Evolutionary conservation across 306 rosid species (phyloP), one percentile per base, ranked within the genome.

Genomic region (Dalbergia cultrata): DNA sequence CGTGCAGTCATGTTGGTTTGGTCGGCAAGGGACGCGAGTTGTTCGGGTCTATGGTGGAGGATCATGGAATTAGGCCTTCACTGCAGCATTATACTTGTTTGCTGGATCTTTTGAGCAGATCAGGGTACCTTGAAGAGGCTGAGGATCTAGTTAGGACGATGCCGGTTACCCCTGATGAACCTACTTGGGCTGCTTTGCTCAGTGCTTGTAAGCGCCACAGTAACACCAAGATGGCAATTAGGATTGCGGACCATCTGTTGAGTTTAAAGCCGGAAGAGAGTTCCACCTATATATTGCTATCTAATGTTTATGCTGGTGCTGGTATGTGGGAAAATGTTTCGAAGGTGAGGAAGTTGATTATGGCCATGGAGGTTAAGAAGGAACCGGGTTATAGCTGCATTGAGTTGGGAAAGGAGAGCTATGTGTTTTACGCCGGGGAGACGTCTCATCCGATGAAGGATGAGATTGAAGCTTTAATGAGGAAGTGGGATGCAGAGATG

Each of bases 81-180:
- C 83, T 95, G 64, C 97, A 89, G 82, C 97, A 95, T 85, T 92
- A 91, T 63, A 92, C 98, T 39, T 95, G 98, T 86, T 86, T 88
- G 68, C 86, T 95, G 56, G 98, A 95, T 85, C 92, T 91, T 80
- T 92, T 89, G 41, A 88, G 97, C 86, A 90, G 95, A 65, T 95
- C 98, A 0, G 97, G 98, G 58, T 87, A 89, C 87, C 97, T 95
- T 71, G 91, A 85, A 0, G 97, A 95, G 87, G 97, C 97, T 12
- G 97, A 89, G 80, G 83, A 70, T 58, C 83, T 95, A 57, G 66
- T 91, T 5, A 74, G 82, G 26, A 76, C 82, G 43, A 89, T 92
- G 92, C 97, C 97, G 0, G 72, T 91, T 53, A 81, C 80, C 66
- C 97, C 94, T 2, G 97, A 95, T 83, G 97, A 91, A 77, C 95